Conservation (phyloP, 768 basidiomycete species). For the Amanita molliuscula region DNA sequence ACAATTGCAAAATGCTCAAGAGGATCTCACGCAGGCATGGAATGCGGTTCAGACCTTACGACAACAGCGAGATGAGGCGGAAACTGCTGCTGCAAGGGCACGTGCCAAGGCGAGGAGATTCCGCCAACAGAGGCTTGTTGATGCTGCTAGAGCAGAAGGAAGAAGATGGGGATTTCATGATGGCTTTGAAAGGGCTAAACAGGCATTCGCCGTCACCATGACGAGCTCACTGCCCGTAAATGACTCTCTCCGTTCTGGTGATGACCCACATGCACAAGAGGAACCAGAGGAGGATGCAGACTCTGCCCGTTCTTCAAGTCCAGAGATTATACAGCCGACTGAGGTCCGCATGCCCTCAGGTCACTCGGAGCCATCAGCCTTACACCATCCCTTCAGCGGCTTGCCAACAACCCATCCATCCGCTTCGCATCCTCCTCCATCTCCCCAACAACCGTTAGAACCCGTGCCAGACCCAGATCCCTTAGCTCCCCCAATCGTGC, state of each 20-base stretch:
- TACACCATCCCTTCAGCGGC: not conserved
- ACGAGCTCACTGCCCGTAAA: not conserved
- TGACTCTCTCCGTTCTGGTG: not conserved
- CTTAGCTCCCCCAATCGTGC: not conserved
- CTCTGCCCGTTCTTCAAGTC: conserved; percentile 1
- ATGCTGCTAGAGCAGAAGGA: conserved; percentile 49
- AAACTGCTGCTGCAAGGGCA: conserved; percentile 40
- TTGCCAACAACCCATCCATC: not conserved
- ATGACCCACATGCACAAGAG: not conserved
- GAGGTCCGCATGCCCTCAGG: conserved; percentile 6
- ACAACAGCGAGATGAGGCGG: conserved; percentile 46
- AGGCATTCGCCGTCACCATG: conserved; percentile 14
- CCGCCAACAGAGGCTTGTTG: conserved; percentile 38
- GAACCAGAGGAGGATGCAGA: not conserved
- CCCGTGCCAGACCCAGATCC: not conserved
- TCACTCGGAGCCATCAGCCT: not conserved
- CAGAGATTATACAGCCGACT: conserved; percentile 3
- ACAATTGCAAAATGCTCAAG: conserved; percentile 29
- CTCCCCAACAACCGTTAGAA: not conserved
- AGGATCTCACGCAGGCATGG: conserved; percentile 44
- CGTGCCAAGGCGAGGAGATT: conserved; percentile 40
- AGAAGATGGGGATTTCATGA: conserved; percentile 39
- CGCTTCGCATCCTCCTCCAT: not conserved
- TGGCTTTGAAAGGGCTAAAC: conserved; percentile 30
- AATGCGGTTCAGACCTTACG: conserved; percentile 37